These are phyloP conservation scores for Aspergillus sparsus DNA, from an alignment of 495 filamentous ascomycete species.

Conservation along the genomic window DNA sequence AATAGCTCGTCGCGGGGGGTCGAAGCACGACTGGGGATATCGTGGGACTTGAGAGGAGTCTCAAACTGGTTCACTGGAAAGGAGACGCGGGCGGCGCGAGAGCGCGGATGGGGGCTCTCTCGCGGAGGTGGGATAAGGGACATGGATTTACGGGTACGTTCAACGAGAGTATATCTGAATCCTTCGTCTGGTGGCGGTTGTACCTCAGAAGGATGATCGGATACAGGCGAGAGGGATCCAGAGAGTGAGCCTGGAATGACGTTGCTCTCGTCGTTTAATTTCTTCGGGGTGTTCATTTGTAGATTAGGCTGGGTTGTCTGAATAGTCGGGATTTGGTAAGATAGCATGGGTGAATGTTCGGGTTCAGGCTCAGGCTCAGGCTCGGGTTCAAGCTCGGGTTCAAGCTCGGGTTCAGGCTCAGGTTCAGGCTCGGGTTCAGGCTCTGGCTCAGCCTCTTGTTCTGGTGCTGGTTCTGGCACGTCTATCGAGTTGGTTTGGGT, in stretches of 20 bases:
- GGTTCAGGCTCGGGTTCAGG: neutral
- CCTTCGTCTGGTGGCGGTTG: neutral
- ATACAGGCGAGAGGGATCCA: neutral
- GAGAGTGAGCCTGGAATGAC: neutral
- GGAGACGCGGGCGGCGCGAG: conserved; percentile 46
- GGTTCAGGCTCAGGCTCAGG: conserved; percentile 2
- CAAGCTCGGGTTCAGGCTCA: neutral
- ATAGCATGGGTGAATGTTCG: neutral
- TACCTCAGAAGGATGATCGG: neutral
- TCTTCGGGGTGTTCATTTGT: neutral
- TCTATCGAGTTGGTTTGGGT: neutral
- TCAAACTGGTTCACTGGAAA: conserved; percentile 65
- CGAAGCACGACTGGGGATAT: conserved; percentile 32
- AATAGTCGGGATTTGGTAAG: conserved; percentile 25
- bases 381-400: neutral
- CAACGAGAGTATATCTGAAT: conserved; percentile 53
- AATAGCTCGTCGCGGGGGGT: conserved; percentile 63
- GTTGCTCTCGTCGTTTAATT: neutral
- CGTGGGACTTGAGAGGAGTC: conserved; percentile 46
- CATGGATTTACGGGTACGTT: conserved; percentile 84
- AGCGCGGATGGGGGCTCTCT: conserved; percentile 30
- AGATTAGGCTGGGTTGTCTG: conserved; percentile 9
- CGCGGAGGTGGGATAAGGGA: conserved; percentile 50
- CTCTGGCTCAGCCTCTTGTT: conserved; percentile 12
- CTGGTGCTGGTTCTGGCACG: conserved; percentile 7